These are phyloP conservation scores for Reutealis trisperma DNA, from an alignment of 345 rosid species.

Conservation along the genomic window DNA sequence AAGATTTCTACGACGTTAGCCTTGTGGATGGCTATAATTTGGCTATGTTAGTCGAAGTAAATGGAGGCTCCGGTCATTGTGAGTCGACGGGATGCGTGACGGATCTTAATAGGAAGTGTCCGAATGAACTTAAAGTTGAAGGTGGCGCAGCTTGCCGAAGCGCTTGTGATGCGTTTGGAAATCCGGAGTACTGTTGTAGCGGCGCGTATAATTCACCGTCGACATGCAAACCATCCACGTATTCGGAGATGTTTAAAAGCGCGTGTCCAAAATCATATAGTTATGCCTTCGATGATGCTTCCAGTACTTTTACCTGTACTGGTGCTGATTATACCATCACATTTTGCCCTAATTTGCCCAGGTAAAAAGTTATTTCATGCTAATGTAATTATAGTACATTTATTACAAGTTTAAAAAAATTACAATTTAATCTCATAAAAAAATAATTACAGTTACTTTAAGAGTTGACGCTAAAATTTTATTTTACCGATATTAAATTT, in stretches of 20 bases:
- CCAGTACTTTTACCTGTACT: conserved; percentile 31
- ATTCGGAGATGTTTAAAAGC: conserved; percentile 28
- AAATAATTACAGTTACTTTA: too few species aligned
- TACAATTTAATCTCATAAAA: too few species aligned
- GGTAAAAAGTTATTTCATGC: neutral
- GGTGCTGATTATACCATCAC: conserved; percentile 31
- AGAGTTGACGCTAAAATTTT: too few species aligned
- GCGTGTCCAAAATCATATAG: conserved; percentile 31
- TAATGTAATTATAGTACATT: too few species aligned
- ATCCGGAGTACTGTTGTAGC: conserved; percentile 32
- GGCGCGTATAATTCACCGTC: conserved; percentile 28
- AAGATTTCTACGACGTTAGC: conserved; percentile 34
- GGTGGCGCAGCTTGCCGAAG: conserved; percentile 27
- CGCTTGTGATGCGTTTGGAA: conserved; percentile 29
- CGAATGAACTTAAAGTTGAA: conserved; percentile 25
- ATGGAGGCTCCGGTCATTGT: conserved; percentile 25
- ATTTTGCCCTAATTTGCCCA: conserved; percentile 22
- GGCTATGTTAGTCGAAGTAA: conserved; percentile 23
- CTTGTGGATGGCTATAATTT: conserved; percentile 33
- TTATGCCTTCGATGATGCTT: conserved; percentile 31
- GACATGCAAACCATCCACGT: conserved; percentile 24
- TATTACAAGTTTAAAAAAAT: too few species aligned
- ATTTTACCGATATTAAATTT: too few species aligned
- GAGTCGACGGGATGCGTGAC: conserved; percentile 24
- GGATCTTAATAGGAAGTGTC: conserved; percentile 29